These are phyloP conservation scores for Colletotrichum cuscutae DNA, from an alignment of 2,329 filamentous ascomycete species.

Conservation along the genomic window DNA sequence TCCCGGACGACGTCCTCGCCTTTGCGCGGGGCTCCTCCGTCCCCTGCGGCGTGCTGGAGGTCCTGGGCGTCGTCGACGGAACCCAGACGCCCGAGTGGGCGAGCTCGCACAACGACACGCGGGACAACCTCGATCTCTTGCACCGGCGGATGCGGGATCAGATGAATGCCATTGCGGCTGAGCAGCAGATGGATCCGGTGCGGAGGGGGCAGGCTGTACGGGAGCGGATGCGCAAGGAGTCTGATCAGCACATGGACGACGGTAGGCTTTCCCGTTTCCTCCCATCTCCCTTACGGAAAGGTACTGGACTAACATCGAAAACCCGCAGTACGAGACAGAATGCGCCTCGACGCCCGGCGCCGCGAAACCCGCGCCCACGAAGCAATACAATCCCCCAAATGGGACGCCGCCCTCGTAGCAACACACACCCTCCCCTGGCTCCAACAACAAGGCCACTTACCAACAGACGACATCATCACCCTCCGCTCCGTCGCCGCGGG, in stretches of 20 bases:
- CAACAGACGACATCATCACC: conserved; percentile 30
- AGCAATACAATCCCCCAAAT: conserved; percentile 64
- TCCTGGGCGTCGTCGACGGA: conserved; percentile 61
- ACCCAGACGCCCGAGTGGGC: conserved; percentile 66
- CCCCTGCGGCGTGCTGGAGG: conserved; percentile 68
- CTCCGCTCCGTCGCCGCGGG: conserved; percentile 56
- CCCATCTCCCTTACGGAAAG: too few species aligned
- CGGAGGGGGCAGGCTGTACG: conserved; percentile 52
- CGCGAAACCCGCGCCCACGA: conserved; percentile 58
- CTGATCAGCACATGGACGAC: conserved; percentile 56
- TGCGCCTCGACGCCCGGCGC: conserved; percentile 52
- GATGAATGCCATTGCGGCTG: conserved; percentile 52
- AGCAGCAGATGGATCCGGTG: conserved; percentile 54
- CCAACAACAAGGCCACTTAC: conserved; percentile 32
- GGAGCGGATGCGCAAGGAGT: conserved; percentile 55
- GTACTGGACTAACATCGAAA: neutral
- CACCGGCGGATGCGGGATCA: conserved; percentile 51
- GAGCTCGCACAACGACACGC: conserved; percentile 51
- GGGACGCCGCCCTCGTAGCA: conserved; percentile 59
- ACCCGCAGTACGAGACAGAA: conserved; percentile 52
- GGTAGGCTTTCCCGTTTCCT: conserved; percentile 46
- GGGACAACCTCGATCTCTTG: conserved; percentile 48
- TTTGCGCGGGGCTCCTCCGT: conserved; percentile 64
- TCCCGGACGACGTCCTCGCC: conserved; percentile 60
- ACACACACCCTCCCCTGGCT: conserved; percentile 58